Percentiles rank a stretch among this genome's conserved stretches.
phyloP scores from a whole-genome alignment of 768 basidiomycete genomes.

The Boletus subparvulus region DNA sequence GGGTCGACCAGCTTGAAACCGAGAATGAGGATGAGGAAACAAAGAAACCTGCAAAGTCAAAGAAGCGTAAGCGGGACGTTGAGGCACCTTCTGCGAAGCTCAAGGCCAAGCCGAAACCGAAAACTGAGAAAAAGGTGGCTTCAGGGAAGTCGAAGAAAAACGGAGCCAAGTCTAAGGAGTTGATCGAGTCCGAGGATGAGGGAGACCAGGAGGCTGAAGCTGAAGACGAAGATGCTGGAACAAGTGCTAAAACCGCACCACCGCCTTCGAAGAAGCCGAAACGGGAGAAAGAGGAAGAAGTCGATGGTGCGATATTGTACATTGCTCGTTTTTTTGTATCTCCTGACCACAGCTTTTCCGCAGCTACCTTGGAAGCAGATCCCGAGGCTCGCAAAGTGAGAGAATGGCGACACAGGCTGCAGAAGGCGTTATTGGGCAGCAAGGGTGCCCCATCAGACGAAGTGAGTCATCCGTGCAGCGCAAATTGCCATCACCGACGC shows the following conservation, averaged over 20 bases:
- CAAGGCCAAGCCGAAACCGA: slow-evolving; percentile 47
- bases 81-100: slow-evolving; percentile 41
- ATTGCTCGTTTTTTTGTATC: background rate
- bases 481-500: slow-evolving; percentile 7
- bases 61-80: slow-evolving; percentile 64
- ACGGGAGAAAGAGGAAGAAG: slow-evolving; percentile 58
- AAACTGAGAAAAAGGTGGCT: slow-evolving; percentile 39
- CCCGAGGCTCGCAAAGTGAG: slow-evolving; percentile 73
- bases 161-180: slow-evolving; percentile 58
- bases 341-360: slow-evolving; percentile 5
- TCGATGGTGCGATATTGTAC: slow-evolving; percentile 47
- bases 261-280: slow-evolving; percentile 67
- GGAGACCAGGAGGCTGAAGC: slow-evolving; percentile 50
- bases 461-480: slow-evolving; percentile 39
- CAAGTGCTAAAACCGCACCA: slow-evolving; percentile 55
- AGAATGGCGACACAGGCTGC: slow-evolving; percentile 90
- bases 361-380: slow-evolving; percentile 50
- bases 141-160: slow-evolving; percentile 50
- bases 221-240: slow-evolving; percentile 45
- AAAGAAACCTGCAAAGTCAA: slow-evolving; percentile 45
- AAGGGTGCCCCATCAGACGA: slow-evolving; percentile 64
- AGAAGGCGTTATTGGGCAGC: slow-evolving; percentile 78
- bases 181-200: slow-evolving; percentile 64
- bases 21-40: slow-evolving; percentile 53
- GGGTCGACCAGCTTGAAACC: slow-evolving; percentile 65